These are phyloP conservation scores for Orbilia quercus DNA, from an alignment of 2,329 filamentous ascomycete genomes.

Conservation along the genomic window DNA sequence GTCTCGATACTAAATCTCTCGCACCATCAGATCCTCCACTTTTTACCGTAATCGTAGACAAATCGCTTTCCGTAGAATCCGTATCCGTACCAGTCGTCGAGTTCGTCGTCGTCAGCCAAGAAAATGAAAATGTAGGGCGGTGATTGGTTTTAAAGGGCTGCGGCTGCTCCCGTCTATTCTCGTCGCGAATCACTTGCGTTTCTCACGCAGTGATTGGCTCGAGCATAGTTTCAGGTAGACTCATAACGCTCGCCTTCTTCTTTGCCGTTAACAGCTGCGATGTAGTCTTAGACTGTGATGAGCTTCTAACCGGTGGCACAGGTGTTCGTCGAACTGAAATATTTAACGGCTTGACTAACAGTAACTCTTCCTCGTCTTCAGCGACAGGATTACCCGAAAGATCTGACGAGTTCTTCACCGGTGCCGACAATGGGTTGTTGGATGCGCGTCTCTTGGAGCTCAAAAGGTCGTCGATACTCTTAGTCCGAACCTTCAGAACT, in stretches of 20 bases:
- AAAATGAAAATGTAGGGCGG: conserved; percentile 21
- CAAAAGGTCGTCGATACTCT: conserved; percentile 53
- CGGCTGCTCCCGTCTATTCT: conserved; percentile 10
- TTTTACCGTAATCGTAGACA: conserved; percentile 23
- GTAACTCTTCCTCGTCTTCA: conserved; percentile 48
- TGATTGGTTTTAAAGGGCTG: too few species aligned
- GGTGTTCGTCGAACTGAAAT: conserved; percentile 51
- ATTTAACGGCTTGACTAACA: conserved; percentile 48
- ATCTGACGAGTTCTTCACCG: conserved; percentile 39
- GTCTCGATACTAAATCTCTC: conserved; percentile 18
- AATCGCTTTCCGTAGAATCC: conserved; percentile 30
- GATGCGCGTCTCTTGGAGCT: conserved; percentile 59
- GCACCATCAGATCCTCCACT: conserved; percentile 25
- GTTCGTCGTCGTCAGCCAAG: conserved; percentile 42
- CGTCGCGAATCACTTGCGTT: conserved; percentile 38
- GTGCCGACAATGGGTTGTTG: conserved; percentile 34
- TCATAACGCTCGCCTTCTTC: conserved; percentile 55
- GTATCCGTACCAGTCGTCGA: conserved; percentile 38
- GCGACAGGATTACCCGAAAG: conserved; percentile 43
- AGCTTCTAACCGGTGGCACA: conserved; percentile 44
- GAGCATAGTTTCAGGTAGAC: conserved; percentile 45
- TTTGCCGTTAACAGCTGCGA: conserved; percentile 16
- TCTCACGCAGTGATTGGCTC: conserved; percentile 53
- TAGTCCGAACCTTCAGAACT: conserved; percentile 60
- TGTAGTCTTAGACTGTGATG: conserved; percentile 28